Percentiles rank a stretch among this genome's conserved stretches.
Evolutionary conservation across 805 yeast species (phyloP).

Genomic region (Maudiozyma barnettii): DNA sequence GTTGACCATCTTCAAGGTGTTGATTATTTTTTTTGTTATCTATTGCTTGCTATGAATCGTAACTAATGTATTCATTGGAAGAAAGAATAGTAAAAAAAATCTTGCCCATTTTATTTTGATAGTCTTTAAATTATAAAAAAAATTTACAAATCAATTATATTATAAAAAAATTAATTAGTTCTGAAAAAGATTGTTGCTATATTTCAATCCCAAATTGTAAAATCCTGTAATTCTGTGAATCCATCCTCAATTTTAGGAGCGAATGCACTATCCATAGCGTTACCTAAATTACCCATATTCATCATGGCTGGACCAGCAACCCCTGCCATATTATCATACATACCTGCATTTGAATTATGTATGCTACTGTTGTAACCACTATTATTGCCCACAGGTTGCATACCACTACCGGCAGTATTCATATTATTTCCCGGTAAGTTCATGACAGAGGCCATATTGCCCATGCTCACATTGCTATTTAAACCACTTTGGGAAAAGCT

Average conservation of each 20-base stretch:
- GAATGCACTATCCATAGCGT: slow-evolving; percentile 2
- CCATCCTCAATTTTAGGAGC: slow-evolving; percentile 15
- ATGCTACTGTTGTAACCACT: not conserved
- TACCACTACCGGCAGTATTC: not conserved
- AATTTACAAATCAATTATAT: not conserved
- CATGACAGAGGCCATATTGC: not conserved
- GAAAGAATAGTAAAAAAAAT: too few species aligned
- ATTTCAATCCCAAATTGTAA: slow-evolving; percentile 23
- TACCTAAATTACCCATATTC: not conserved
- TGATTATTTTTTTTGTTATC: too few species aligned
- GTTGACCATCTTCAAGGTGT: too few species aligned
- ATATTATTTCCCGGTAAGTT: slow-evolving; percentile 1
- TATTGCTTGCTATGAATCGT: too few species aligned
- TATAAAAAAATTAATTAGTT: not conserved
- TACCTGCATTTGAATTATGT: not conserved
- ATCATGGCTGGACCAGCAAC: not conserved
- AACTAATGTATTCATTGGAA: too few species aligned
- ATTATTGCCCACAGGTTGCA: not conserved
- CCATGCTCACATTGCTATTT: not conserved
- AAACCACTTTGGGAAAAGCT: not conserved
- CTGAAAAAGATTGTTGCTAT: not conserved
- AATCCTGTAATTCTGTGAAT: slow-evolving; percentile 24
- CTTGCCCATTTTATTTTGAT: too few species aligned
- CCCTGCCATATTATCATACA: not conserved
- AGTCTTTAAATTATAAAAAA: too few species aligned